These are phyloP conservation scores for Fraxinus baroniana DNA, from an alignment of 305 asterid genomes.

Conservation along the genomic window DNA sequence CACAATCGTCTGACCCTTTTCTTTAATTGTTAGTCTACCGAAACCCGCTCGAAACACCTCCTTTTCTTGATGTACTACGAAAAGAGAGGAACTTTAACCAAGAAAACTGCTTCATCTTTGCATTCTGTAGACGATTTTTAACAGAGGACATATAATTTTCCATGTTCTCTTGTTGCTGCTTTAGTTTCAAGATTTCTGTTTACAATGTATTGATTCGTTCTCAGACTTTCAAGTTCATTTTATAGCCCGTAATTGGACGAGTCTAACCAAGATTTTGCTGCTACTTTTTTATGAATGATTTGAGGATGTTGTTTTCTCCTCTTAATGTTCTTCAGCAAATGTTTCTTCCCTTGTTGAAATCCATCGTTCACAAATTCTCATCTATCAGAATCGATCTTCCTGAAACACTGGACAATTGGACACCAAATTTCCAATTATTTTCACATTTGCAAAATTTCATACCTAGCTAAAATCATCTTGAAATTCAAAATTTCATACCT, in stretches of 20 bases:
- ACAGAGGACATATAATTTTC: constrained; percentile 33
- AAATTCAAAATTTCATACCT: too few species aligned
- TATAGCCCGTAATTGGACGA: constrained; percentile 14
- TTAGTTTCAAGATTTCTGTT: constrained; percentile 46
- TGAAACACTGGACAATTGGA: constrained; percentile 48
- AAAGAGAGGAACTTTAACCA: constrained; percentile 32
- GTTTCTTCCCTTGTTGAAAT: constrained; percentile 66
- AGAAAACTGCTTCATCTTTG: constrained; percentile 28
- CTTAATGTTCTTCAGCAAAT: constrained; percentile 61
- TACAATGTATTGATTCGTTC: constrained; percentile 38
- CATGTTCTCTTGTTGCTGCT: constrained; percentile 49
- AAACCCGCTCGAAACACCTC: too few species aligned
- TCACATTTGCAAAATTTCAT: background rate
- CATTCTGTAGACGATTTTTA: constrained; percentile 28
- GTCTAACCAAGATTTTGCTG: constrained; percentile 29
- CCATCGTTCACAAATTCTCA: constrained; percentile 77
- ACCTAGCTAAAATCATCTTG: too few species aligned
- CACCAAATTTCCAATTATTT: background rate
- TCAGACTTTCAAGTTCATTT: constrained; percentile 47
- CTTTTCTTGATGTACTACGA: constrained; percentile 25
- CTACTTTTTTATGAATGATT: constrained; percentile 14
- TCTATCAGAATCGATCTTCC: constrained; percentile 71
- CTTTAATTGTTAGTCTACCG: too few species aligned
- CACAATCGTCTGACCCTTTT: too few species aligned
- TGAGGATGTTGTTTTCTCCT: constrained; percentile 59